A percentile compares a stretch with the other conserved stretches of the same genome.
phyloP scores from a whole-genome alignment of 208 protist species.

The Crithidia thermophila region DNA sequence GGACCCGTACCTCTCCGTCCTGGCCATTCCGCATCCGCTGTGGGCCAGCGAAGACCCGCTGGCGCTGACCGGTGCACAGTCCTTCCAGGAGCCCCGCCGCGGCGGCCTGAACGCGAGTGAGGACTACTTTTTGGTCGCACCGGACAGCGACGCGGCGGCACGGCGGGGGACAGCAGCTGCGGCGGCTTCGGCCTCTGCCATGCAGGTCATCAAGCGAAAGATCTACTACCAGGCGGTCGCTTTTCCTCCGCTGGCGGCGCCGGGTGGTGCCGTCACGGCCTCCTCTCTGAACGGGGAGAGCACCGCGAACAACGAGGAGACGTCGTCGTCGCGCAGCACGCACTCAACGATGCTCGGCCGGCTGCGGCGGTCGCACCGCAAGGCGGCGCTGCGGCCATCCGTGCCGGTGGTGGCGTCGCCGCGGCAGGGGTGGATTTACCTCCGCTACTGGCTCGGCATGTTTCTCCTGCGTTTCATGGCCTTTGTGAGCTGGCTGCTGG shows the following conservation, averaged over 20 bases:
- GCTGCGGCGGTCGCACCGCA: conserved; percentile 2
- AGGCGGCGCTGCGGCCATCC: background rate
- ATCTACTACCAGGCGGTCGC: conserved; percentile 32
- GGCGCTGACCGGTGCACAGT: conserved; percentile 24
- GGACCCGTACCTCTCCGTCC: conserved; percentile 21
- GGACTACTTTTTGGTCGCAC: background rate
- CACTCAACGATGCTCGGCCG: conserved; percentile 9
- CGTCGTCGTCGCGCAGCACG: background rate
- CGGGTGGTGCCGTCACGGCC: background rate
- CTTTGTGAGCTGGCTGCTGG: conserved; percentile 19
- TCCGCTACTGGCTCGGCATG: conserved; percentile 42
- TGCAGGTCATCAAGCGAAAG: conserved; percentile 31
- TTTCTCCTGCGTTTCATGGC: conserved; percentile 32
- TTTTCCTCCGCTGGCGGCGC: conserved; percentile 16
- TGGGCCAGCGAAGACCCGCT: conserved; percentile 25
- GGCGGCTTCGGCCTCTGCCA: background rate
- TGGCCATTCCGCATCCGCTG: background rate
- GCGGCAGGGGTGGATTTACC: conserved; percentile 38
- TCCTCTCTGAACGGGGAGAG: background rate
- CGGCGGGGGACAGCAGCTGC: background rate
- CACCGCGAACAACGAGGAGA: background rate
- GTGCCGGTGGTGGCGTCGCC: conserved; percentile 20
- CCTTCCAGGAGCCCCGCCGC: conserved; percentile 13
- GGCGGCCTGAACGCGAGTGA: background rate
- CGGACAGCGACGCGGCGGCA: background rate